Base-by-base conservation (phyloP, 192 early-diverging fungal genomes). In the Coemansia sp. region DNA sequence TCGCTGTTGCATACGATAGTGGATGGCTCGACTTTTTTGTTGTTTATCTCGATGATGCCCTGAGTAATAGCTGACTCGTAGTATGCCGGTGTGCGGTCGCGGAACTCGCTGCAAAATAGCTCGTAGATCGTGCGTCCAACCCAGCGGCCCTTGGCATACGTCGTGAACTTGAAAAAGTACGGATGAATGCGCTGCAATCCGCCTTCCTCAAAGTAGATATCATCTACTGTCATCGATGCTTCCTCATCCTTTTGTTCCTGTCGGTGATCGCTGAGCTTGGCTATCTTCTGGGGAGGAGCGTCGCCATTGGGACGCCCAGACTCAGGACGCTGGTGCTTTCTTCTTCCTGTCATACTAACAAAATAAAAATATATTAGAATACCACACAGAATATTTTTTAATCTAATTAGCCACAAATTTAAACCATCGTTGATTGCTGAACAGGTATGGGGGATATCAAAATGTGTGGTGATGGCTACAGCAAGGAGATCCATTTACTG, bases 81-180 rank as follows among this genome's bases (percentile, higher is more conserved):
- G 81, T 97, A 99, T 18, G 83, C 78, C 10, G 78, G 73, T 3
- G 86, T 73, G 36, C 92, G 89, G 81, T 96, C 96, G 44, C 94
- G 88, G 74, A 99, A 99, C 77, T 99, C 97, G 12, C 83, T 87
- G 72, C 73, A 68, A 66, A 97, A 97, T 11, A 97, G 87, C 20
- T 95, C 90, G 22, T 90, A 78, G n/a, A 99, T 58, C 0, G 79
- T 76, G 8, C 89, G 86, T 11, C 88, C 88, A 5, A 93, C 69
- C 97, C 97, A 99, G 11, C 97, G 89, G 16, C 93, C 92, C 76
- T 98, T 98, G 24, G 92, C 92, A 75, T 90, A 93, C 1, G 92
- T 90, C 64, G 89, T 72, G 71, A 93, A 96, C 44, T 88, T 85
- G 71, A 88, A 94, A 72, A 86, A 89, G 76, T 98, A 99, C 2